A percentile compares a stretch with the other conserved stretches of the same genome.
Conservation (phyloP, 495 filamentous ascomycete species). For the Chaetomidium leptoderma region DNA sequence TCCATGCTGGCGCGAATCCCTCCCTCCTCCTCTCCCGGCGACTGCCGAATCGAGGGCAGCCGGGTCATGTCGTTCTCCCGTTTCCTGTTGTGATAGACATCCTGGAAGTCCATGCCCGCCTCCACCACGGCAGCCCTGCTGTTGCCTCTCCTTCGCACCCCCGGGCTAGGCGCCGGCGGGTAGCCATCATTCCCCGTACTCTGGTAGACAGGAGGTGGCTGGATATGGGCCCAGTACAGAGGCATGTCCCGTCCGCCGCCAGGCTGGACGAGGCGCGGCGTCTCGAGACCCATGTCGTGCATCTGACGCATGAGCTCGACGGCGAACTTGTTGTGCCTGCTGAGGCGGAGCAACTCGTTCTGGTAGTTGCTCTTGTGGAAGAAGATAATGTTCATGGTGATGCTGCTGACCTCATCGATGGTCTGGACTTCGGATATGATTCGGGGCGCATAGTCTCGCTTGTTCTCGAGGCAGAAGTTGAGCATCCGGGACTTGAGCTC, state of each 20-base stretch:
- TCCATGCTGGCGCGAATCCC: constrained; percentile 2
- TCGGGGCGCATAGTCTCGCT: constrained; percentile 85
- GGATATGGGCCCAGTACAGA: constrained; percentile 42
- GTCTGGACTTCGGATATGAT: constrained; percentile 84
- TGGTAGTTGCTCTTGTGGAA: constrained; percentile 93
- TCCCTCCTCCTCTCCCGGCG: constrained; percentile 22
- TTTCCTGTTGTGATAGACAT: constrained; percentile 29
- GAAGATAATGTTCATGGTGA: constrained; percentile 92
- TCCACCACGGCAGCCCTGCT: constrained; percentile 29
- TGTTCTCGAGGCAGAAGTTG: constrained; percentile 78
- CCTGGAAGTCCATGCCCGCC: constrained; percentile 33
- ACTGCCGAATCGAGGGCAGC: constrained; percentile 25
- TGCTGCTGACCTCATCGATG: constrained; percentile 51
- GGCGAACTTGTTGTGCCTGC: constrained; percentile 91
- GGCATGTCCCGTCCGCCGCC: constrained; percentile 53
- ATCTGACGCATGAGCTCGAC: constrained; percentile 87
- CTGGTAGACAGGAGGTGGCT: constrained; percentile 30
- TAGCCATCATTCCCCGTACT: background rate
- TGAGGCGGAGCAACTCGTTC: constrained; percentile 86
- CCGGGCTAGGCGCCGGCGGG: background rate
- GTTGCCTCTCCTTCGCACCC: constrained; percentile 16
- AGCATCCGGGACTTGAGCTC: constrained; percentile 76
- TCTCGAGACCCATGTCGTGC: constrained; percentile 80
- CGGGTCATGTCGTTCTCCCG: constrained; percentile 18
- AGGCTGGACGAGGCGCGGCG: constrained; percentile 70